Conservation (phyloP, 2,329 filamentous ascomycete genomes). For the Lanzia echinophila region DNA sequence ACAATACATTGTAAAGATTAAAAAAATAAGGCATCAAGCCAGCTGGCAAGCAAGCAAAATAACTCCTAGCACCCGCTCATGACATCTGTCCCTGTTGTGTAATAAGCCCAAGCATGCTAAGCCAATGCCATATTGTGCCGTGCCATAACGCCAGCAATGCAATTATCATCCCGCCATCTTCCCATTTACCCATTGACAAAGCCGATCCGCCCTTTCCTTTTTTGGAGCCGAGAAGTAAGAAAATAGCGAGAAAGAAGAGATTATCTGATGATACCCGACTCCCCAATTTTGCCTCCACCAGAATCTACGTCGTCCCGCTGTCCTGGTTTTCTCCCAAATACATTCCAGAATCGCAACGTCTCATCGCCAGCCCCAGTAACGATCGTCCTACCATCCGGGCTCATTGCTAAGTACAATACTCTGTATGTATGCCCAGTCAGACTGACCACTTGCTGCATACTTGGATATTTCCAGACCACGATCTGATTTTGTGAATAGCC, state of each 20-base stretch:
- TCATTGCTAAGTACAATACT: constrained; percentile 95
- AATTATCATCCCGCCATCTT: neutral
- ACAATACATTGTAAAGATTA: neutral
- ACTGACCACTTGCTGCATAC: constrained; percentile 93
- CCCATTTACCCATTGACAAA: neutral
- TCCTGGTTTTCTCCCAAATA: constrained; percentile 78
- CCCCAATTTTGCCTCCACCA: constrained; percentile 53
- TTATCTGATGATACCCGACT: constrained; percentile 78
- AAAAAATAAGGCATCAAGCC: constrained; percentile 1
- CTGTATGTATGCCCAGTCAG: constrained; percentile 95
- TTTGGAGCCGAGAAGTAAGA: neutral
- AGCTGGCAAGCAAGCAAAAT: constrained; percentile 4
- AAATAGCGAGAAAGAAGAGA: neutral
- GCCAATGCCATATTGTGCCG: neutral
- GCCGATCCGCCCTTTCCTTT: neutral
- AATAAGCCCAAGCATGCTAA: constrained; percentile 5
- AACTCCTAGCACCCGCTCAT: constrained; percentile 8
- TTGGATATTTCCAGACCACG: constrained; percentile 98
- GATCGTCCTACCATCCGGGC: constrained; percentile 85
- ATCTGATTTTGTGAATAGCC: constrained; percentile 98
- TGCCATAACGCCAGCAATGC: constrained; percentile 9
- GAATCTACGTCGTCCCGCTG: constrained; percentile 61
- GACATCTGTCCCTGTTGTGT: constrained; percentile 4
- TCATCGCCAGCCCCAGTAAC: constrained; percentile 96
- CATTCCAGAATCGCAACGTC: constrained; percentile 93